Base-by-base conservation (phyloP, 371 early-diverging fungal species). In the Mortierella sp. region DNA sequence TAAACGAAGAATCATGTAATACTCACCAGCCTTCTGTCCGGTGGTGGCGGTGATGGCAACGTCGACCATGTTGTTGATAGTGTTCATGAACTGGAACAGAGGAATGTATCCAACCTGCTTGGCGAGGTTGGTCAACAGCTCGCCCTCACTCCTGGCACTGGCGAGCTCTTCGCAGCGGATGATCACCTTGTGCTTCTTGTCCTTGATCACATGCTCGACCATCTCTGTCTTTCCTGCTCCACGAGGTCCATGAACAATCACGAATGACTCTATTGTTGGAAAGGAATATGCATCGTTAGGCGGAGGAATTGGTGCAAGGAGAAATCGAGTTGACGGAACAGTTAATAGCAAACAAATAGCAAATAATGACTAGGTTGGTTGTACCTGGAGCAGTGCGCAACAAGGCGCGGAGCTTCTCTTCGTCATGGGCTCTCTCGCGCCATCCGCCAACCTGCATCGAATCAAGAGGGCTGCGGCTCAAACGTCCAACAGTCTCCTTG, bases 101-200 rank as follows among this genome's bases (percentile, higher is more conserved):
- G 98, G 96, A 81, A 92, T 93, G 79, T 95, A 96, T 4, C 96
- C 96, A 0, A 96, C 88, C 85, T 95, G 93, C 61, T 89, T 90
- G 11, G 96, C 95, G 64, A 96, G 87, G 16, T 80, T 85, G 31
- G 88, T 89, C 54, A 95, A 90, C 83, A 93, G 86, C 69, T 94
- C 95, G 34, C 91, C 87, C 73, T 94, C 93, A 82, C 94, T 94
- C 50, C 93, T 92, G 40, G 94, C 87, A 69, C 91, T 92, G 21
- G 91, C 94, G 59, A 98, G 88, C 54, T 91, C 92, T 73, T 95
- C 94, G 78, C 95, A 94, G 76, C 96, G 91, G 71, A 98, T 95
- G 31, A 91, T 87, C 21, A 98, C 73, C 81, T 94, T 94, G 89
- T 95, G 72, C 72, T 84, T 75, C 64, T 92, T 88, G 43, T 91